Evolutionary conservation across 179 eudicot genomes (phyloP).

Genomic region (Beta macrorhiza): DNA sequence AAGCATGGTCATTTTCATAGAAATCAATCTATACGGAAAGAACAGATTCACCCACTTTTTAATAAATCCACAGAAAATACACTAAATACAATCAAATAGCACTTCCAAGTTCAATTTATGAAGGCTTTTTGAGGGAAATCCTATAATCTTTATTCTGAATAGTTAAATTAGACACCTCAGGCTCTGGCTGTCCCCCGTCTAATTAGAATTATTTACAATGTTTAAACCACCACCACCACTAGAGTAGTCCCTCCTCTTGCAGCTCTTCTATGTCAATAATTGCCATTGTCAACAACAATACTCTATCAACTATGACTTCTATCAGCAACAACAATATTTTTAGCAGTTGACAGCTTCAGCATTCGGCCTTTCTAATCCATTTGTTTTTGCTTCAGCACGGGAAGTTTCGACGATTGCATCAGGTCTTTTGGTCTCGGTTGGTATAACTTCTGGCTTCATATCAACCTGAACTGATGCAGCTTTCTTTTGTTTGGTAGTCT

Average conservation of each 20-base stretch:
- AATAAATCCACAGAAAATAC: slow-evolving; percentile 19
- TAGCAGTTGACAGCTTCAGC: slow-evolving; percentile 38
- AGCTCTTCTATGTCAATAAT: slow-evolving; percentile 28
- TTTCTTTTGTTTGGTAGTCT: slow-evolving; percentile 2
- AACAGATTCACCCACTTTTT: slow-evolving; percentile 14
- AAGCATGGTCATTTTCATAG: slow-evolving; percentile 11
- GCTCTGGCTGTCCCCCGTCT: slow-evolving; percentile 30
- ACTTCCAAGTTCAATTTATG: slow-evolving; percentile 5
- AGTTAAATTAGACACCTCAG: slow-evolving; percentile 33
- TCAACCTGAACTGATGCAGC: not conserved
- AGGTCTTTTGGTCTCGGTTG: slow-evolving; percentile 12
- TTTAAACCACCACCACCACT: slow-evolving; percentile 3
- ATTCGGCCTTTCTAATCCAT: slow-evolving; percentile 16
- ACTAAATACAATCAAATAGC: slow-evolving; percentile 29
- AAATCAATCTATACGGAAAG: not conserved
- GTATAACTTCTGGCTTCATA: slow-evolving; percentile 6
- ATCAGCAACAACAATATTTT: slow-evolving; percentile 19
- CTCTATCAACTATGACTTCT: slow-evolving; percentile 25
- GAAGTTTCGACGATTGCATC: slow-evolving; percentile 23
- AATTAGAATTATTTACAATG: slow-evolving; percentile 39
- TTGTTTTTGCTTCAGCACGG: slow-evolving; percentile 22
- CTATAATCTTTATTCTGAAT: slow-evolving; percentile 27
- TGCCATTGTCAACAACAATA: slow-evolving; percentile 31
- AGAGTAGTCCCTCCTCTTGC: slow-evolving; percentile 14
- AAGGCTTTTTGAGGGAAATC: not conserved